A percentile compares a stretch with the other conserved stretches of the same genome.
phyloP scores from a whole-genome alignment of 2,329 filamentous ascomycete species.

The Pestalotiopsis sp. region DNA sequence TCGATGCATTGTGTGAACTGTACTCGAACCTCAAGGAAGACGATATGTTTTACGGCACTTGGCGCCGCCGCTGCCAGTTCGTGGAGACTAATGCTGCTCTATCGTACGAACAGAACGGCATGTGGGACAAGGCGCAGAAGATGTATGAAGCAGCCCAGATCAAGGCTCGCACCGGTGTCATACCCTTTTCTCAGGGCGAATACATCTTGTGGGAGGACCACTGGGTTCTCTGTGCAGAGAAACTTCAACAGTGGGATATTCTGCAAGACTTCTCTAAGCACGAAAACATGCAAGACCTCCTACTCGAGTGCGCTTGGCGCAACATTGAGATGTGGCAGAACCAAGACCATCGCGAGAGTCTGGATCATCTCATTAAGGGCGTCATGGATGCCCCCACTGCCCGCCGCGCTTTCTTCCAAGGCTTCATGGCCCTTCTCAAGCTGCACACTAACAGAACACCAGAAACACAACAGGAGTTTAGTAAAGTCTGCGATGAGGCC shows the following conservation, averaged over 20 bases:
- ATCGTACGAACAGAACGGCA: conserved; percentile 97
- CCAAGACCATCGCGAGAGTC: conserved; percentile 80
- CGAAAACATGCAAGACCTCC: conserved; percentile 95
- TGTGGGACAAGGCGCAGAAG: conserved; percentile 98
- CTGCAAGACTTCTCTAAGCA: conserved; percentile 97
- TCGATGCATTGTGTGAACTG: conserved; percentile 92
- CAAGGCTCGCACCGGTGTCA: conserved; percentile 92
- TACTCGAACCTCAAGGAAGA: conserved; percentile 92
- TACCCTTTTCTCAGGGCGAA: conserved; percentile 93
- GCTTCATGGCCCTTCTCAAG: conserved; percentile 95
- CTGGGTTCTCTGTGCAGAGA: conserved; percentile 96
- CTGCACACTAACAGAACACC: conserved; percentile 76
- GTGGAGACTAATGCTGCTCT: conserved; percentile 96
- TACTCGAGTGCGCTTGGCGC: conserved; percentile 94
- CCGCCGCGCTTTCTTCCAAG: conserved; percentile 93
- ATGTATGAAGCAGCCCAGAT: conserved; percentile 97
- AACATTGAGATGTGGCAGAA: conserved; percentile 95
- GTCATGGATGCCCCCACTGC: conserved; percentile 97
- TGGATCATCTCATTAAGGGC: conserved; percentile 93
- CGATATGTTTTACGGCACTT: conserved; percentile 96
- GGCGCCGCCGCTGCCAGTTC: conserved; percentile 92
- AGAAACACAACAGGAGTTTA: conserved; percentile 80
- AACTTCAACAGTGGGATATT: conserved; percentile 98
- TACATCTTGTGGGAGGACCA: conserved; percentile 99
- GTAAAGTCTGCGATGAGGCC: conserved; percentile 89